Percentiles rank a stretch among this genome's conserved stretches.
phyloP scores from a whole-genome alignment of 768 basidiomycete species.

The Cystobasidium onofrii region DNA sequence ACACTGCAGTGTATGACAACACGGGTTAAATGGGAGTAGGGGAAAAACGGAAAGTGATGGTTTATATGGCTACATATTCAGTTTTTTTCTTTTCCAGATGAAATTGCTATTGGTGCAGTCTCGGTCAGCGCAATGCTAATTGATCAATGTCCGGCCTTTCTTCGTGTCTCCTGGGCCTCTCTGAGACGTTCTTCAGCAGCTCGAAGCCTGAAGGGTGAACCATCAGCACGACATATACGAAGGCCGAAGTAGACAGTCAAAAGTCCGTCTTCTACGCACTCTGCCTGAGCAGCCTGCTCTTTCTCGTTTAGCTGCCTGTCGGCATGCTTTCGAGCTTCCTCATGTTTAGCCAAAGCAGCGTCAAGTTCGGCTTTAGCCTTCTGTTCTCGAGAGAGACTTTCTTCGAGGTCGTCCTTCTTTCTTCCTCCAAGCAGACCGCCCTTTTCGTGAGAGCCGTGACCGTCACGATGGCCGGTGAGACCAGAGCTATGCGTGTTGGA shows the following conservation, averaged over 20 bases:
- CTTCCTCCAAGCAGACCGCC: not conserved
- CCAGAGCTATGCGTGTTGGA: not conserved
- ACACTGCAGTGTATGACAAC: too few relatives aligned
- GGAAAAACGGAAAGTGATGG: too few relatives aligned
- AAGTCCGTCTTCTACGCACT: slow-evolving; percentile 1
- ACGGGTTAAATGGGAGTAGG: too few relatives aligned
- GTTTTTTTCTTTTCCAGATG: too few relatives aligned
- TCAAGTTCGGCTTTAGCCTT: slow-evolving; percentile 23
- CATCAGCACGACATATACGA: not conserved
- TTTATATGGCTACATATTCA: too few relatives aligned
- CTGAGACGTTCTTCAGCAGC: not conserved
- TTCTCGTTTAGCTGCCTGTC: not conserved
- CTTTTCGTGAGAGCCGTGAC: not conserved
- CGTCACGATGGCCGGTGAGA: not conserved
- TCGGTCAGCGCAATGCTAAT: too few relatives aligned
- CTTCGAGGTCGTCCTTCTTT: slow-evolving; percentile 26
- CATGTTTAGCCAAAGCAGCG: not conserved
- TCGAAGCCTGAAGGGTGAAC: not conserved
- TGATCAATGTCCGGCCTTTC: not conserved
- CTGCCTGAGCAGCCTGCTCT: slow-evolving; percentile 11
- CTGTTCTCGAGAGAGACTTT: not conserved
- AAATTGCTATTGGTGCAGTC: too few relatives aligned
- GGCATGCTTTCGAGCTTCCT: slow-evolving; percentile 1
- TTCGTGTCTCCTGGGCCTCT: not conserved
- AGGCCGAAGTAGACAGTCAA: too few relatives aligned